phyloP scores from a whole-genome alignment of 495 filamentous ascomycete genomes.

The Podospora pseudoanserina region DNA sequence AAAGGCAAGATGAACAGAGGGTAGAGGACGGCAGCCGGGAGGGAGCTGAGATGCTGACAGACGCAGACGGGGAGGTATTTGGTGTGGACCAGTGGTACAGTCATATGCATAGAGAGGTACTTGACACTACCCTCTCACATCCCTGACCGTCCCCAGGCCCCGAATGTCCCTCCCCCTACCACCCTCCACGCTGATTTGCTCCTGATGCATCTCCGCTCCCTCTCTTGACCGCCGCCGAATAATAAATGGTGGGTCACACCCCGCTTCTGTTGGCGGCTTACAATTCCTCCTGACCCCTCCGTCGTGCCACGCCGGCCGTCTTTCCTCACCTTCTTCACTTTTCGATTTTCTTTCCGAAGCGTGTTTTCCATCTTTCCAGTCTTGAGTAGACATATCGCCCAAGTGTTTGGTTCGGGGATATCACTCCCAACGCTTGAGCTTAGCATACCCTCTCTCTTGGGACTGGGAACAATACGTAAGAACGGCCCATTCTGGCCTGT shows the following conservation, averaged over 20 bases:
- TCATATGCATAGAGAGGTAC: background rate
- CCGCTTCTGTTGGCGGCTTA: slow-evolving; percentile 30
- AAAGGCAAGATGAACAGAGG: background rate
- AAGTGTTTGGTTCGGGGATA: background rate
- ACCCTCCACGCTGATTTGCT: slow-evolving; percentile 13
- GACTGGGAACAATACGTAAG: background rate
- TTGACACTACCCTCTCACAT: background rate
- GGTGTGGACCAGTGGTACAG: background rate
- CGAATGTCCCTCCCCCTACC: background rate
- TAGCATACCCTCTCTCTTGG: background rate
- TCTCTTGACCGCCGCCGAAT: slow-evolving; percentile 26
- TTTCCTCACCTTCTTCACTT: slow-evolving; percentile 12
- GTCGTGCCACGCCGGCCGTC: slow-evolving; percentile 16
- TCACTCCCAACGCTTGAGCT: background rate
- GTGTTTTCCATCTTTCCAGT: background rate
- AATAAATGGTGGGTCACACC: slow-evolving; percentile 39
- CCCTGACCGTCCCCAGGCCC: background rate
- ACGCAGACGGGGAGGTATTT: background rate
- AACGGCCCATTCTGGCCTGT: background rate
- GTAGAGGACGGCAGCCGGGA: background rate
- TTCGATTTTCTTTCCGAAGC: slow-evolving; percentile 8
- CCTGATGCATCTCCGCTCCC: slow-evolving; percentile 17
- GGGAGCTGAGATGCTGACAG: background rate
- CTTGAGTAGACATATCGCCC: background rate
- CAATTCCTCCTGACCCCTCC: slow-evolving; percentile 36